Conservation (phyloP, 257 asterid genomes). For the Solanum chiquidenum region DNA sequence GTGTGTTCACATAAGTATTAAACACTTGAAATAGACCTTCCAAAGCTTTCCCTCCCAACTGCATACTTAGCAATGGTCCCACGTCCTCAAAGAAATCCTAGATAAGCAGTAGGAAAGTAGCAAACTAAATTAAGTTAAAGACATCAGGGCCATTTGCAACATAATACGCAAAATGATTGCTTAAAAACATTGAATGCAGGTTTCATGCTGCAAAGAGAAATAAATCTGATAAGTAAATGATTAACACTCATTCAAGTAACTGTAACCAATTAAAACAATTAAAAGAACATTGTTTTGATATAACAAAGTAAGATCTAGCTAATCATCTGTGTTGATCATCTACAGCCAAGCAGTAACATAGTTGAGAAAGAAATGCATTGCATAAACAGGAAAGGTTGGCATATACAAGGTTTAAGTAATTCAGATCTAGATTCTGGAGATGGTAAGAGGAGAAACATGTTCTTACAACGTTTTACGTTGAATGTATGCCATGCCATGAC, state of each 20-base stretch:
- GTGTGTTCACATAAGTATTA: slow-evolving; percentile 68
- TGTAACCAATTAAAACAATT: neutral
- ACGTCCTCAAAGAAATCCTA: slow-evolving; percentile 98
- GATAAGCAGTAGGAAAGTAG: slow-evolving; percentile 7
- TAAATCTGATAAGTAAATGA: neutral
- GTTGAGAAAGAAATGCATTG: neutral
- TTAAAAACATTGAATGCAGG: neutral
- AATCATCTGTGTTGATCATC: neutral
- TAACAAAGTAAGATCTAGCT: neutral
- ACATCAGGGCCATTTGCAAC: neutral
- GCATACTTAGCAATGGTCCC: slow-evolving; percentile 90
- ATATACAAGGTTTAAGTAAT: neutral
- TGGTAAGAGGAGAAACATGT: neutral
- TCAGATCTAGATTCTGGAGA: neutral
- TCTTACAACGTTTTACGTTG: neutral
- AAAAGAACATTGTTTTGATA: neutral
- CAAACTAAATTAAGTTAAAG: neutral
- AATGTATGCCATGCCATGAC: neutral
- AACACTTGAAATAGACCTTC: slow-evolving; percentile 95
- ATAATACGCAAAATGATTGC: neutral
- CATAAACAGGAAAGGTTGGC: neutral
- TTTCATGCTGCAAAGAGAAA: neutral
- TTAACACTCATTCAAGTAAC: neutral
- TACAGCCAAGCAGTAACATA: neutral
- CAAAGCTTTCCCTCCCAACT: slow-evolving; percentile 78